Evolutionary conservation across 345 rosid species (phyloP).

Genomic region (Trapa incisa): DNA sequence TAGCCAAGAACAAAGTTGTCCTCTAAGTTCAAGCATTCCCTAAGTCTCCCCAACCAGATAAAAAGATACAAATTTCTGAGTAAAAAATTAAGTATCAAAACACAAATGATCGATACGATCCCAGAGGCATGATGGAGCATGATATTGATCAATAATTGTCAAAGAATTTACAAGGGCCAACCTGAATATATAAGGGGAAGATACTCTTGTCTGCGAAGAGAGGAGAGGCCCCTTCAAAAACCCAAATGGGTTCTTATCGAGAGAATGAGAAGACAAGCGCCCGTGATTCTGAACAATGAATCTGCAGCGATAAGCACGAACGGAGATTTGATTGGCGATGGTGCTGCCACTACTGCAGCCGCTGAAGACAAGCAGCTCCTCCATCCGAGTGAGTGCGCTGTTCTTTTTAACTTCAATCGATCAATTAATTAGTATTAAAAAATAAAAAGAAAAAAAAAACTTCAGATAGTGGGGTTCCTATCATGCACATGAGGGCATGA

Average conservation of each 20-base stretch:
- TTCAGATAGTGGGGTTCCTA: not conserved
- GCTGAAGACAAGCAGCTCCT: constrained; percentile 4
- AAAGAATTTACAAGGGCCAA: not conserved
- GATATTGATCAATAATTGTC: not conserved
- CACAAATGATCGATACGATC: not conserved
- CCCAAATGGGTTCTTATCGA: not conserved
- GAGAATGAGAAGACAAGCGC: not conserved
- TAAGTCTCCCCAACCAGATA: not conserved
- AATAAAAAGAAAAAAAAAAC: not conserved
- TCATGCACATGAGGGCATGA: not conserved
- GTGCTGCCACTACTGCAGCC: not conserved
- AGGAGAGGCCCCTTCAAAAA: not conserved
- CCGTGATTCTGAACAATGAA: not conserved
- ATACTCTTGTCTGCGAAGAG: not conserved
- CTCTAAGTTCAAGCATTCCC: not conserved
- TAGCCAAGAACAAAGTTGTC: not conserved
- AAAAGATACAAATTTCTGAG: not conserved
- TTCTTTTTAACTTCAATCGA: not conserved
- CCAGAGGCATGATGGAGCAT: no score
- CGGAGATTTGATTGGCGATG: not conserved
- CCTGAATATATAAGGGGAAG: not conserved
- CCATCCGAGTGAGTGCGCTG: not conserved
- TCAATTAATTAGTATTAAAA: not conserved
- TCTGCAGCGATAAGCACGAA: not conserved
- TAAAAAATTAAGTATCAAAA: not conserved